Evolutionary conservation across 768 basidiomycete species (phyloP).

Genomic region (Rhodotorula graminis): DNA sequence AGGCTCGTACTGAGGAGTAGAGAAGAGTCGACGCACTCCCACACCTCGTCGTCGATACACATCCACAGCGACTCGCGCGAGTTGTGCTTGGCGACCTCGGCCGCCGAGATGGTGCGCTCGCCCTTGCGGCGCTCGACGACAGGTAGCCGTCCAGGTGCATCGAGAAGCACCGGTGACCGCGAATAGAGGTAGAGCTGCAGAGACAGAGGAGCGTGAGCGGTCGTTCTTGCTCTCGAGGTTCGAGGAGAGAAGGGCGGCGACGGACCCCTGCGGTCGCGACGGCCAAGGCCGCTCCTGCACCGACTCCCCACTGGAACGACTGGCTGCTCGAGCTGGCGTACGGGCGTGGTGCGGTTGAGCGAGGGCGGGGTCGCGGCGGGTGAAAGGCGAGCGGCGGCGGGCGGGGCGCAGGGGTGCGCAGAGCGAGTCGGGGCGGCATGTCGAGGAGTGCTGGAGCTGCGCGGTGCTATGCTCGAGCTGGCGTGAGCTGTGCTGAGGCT

Average conservation of each 20-base stretch:
- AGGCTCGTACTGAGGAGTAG: no score
- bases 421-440: neutral
- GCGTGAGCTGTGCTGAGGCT: no score
- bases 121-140: neutral
- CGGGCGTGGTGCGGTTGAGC: neutral
- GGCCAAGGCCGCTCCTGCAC: neutral
- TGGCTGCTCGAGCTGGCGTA: neutral
- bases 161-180: neutral
- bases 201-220: neutral
- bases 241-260: neutral
- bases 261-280: neutral
- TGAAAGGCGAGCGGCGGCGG: neutral
- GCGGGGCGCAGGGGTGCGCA: neutral
- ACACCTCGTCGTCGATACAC: slow-evolving; percentile 67
- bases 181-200: slow-evolving; percentile 2
- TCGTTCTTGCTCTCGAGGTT: no score
- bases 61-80: slow-evolving; percentile 91
- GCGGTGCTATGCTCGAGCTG: no score
- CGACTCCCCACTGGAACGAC: neutral
- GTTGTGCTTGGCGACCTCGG: slow-evolving; percentile 58
- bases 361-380: neutral
- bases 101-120: slow-evolving; percentile 40
- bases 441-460: no score
- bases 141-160: neutral
- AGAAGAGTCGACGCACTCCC: slow-evolving; percentile 5